These are phyloP conservation scores for Cucumis hystrix DNA, from an alignment of 306 rosid species.

Conservation along the genomic window DNA sequence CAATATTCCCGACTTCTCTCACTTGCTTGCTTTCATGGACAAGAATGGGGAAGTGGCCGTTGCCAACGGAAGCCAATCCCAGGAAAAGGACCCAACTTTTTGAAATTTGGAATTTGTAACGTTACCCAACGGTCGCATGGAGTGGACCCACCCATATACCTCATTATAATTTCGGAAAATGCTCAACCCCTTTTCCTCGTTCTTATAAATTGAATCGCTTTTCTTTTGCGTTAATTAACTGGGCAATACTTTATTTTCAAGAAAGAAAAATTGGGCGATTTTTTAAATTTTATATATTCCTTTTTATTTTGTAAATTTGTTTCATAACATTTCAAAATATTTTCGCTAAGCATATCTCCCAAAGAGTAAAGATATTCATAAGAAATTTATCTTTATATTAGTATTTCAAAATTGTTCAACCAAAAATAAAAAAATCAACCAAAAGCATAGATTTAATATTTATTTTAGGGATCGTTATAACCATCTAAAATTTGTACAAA, in stretches of 20 bases:
- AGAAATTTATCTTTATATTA: neutral
- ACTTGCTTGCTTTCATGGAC: neutral
- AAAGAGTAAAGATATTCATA: neutral
- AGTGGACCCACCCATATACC: neutral
- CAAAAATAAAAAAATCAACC: neutral
- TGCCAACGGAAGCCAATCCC: neutral
- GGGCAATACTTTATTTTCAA: neutral
- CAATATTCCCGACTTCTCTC: neutral
- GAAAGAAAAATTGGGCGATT: no score
- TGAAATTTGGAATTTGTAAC: neutral
- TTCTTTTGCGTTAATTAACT: neutral
- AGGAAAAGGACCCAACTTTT: neutral
- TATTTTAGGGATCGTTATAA: no score
- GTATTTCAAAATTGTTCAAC: neutral
- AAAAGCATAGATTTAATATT: neutral
- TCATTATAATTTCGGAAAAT: neutral
- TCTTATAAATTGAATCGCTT: no score
- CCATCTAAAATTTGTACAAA: neutral
- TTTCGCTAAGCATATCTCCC: neutral
- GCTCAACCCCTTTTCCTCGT: neutral
- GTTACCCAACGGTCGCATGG: conserved; percentile 4
- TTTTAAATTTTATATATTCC: neutral
- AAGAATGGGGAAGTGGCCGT: neutral
- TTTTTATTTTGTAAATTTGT: neutral
- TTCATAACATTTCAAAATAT: neutral